phyloP scores from a whole-genome alignment of 2,329 filamentous ascomycete genomes.

The Rutstroemia sp. region DNA sequence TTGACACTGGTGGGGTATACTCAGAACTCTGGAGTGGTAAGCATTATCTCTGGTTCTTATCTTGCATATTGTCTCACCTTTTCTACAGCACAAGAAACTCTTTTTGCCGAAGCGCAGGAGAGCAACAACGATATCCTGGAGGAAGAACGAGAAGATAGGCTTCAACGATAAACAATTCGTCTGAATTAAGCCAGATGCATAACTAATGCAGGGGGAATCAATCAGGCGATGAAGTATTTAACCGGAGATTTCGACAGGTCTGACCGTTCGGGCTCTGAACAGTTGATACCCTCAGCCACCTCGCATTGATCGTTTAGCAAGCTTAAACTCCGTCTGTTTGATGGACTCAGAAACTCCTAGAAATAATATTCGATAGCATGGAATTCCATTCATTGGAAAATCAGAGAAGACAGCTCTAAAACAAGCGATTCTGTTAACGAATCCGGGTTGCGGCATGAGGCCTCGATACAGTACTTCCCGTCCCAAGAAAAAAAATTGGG shows the following conservation, averaged over 20 bases:
- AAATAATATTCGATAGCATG: neutral
- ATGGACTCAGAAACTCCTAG: neutral
- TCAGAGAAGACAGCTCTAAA: neutral
- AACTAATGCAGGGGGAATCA: neutral
- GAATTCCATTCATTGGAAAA: neutral
- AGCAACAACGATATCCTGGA: slow-evolving; percentile 30
- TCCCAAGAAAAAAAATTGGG: neutral
- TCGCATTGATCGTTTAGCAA: neutral
- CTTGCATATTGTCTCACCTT: slow-evolving; percentile 12
- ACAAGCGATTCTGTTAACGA: too few relatives aligned
- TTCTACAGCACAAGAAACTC: slow-evolving; percentile 52
- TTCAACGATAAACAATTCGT: slow-evolving; percentile 2
- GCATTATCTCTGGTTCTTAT: slow-evolving; percentile 24
- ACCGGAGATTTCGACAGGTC: neutral
- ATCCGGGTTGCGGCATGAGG: neutral
- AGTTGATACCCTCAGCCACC: neutral
- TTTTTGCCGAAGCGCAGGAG: slow-evolving; percentile 38
- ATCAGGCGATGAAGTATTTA: neutral
- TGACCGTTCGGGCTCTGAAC: neutral
- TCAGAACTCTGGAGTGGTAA: slow-evolving; percentile 83
- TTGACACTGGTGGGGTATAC: slow-evolving; percentile 75
- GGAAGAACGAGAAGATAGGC: neutral
- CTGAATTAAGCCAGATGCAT: neutral
- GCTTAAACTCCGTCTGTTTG: neutral
- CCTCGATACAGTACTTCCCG: neutral